Conservation (phyloP, 768 basidiomycete species). For the Auriscalpium orientale region DNA sequence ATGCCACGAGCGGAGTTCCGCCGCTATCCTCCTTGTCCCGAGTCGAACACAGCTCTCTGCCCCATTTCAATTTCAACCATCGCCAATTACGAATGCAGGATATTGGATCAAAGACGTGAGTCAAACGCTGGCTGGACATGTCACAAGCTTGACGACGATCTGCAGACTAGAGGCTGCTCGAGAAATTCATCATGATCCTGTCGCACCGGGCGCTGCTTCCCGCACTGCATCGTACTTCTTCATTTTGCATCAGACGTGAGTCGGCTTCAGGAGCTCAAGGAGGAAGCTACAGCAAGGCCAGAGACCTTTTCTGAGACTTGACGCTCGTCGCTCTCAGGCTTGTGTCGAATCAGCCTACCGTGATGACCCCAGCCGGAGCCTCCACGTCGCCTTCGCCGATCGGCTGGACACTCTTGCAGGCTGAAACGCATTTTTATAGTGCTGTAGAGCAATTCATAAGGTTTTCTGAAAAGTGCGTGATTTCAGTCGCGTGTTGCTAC, state of each 20-base stretch:
- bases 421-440: slow-evolving; percentile 78
- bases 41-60: neutral
- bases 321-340: slow-evolving; percentile 76
- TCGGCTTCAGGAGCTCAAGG: slow-evolving; percentile 39
- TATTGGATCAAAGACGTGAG: neutral
- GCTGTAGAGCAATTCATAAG: slow-evolving; percentile 84
- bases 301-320: slow-evolving; percentile 26
- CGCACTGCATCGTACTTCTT: slow-evolving; percentile 28
- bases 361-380: slow-evolving; percentile 87
- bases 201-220: slow-evolving; percentile 52
- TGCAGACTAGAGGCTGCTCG: slow-evolving; percentile 54
- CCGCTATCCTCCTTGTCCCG: no score
- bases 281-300: slow-evolving; percentile 30
- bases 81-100: neutral
- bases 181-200: slow-evolving; percentile 43
- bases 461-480: slow-evolving; percentile 77
- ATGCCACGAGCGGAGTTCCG: no score
- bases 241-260: slow-evolving; percentile 47
- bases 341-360: slow-evolving; percentile 93
- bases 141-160: neutral
- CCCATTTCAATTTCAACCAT: neutral
- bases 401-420: slow-evolving; percentile 80
- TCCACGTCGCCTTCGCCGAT: slow-evolving; percentile 84
- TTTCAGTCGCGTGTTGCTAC: neutral
- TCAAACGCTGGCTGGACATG: neutral